Evolutionary conservation across 345 rosid genomes (phyloP).

Genomic region (Limnanthes douglasii): DNA sequence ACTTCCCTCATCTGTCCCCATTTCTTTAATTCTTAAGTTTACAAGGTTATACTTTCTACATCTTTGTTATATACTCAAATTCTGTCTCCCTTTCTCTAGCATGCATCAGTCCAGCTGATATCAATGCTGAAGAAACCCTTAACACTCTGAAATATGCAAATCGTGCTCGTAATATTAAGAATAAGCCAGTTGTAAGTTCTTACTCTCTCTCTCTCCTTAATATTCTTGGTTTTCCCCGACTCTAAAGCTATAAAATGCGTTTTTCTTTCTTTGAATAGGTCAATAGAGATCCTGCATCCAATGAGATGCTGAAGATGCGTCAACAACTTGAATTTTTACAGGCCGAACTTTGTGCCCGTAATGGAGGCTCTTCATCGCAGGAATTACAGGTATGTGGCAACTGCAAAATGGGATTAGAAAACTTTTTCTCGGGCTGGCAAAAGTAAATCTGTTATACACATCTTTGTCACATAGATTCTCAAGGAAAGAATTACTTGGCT

Average conservation of each 20-base stretch:
- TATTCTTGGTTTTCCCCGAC: too few species aligned
- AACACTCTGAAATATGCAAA: constrained; percentile 96
- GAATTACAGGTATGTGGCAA: constrained; percentile 61
- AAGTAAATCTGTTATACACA: too few species aligned
- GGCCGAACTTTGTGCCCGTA: constrained; percentile 90
- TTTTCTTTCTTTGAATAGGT: constrained; percentile 31
- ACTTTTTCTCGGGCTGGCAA: too few species aligned
- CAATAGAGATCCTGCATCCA: constrained; percentile 92
- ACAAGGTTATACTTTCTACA: background rate
- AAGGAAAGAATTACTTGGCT: constrained; percentile 90
- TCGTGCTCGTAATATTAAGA: constrained; percentile 96
- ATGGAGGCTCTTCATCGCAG: constrained; percentile 58
- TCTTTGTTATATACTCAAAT: constrained; percentile 1
- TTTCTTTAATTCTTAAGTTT: constrained; percentile 1
- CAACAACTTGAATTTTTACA: constrained; percentile 88
- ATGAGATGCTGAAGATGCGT: constrained; percentile 94
- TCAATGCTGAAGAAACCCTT: constrained; percentile 95
- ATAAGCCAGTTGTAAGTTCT: constrained; percentile 90
- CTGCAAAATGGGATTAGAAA: background rate
- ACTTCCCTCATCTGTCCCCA: constrained; percentile 6
- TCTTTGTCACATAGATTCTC: constrained; percentile 35
- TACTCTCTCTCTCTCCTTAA: constrained; percentile 5
- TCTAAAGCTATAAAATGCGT: too few species aligned
- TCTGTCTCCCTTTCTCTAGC: constrained; percentile 27
- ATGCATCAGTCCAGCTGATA: constrained; percentile 98